phyloP scores from a whole-genome alignment of 208 protist species.

The Leishmania turanica region DNA sequence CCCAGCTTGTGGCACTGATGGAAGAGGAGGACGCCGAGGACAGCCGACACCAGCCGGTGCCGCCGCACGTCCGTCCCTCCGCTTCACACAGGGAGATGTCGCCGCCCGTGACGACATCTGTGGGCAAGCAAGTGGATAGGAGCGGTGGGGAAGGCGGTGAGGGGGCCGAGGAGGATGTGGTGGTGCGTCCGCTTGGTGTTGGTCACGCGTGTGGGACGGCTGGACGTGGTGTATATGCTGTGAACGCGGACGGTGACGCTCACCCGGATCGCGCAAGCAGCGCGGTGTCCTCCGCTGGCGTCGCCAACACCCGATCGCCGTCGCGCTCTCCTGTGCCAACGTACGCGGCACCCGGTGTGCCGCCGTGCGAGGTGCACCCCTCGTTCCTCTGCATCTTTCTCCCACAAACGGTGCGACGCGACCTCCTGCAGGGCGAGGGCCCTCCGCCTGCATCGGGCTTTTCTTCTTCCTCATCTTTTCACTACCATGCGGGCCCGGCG shows the following conservation, averaged over 20 bases:
- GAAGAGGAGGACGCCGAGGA: constrained; percentile 32
- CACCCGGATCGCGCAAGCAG: not conserved
- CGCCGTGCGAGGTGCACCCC: constrained; percentile 14
- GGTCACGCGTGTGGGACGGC: not conserved
- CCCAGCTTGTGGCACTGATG: constrained; percentile 31
- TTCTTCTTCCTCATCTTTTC: not conserved
- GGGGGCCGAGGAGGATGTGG: not conserved
- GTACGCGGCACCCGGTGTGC: not conserved
- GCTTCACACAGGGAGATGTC: not conserved
- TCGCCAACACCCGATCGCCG: not conserved
- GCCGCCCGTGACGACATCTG: not conserved
- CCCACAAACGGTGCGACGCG: constrained; percentile 12
- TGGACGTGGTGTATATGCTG: not conserved
- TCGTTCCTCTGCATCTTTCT: constrained; percentile 24
- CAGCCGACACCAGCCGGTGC: constrained; percentile 13
- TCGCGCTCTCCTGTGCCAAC: not conserved
- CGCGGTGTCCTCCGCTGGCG: not conserved
- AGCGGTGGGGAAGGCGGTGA: not conserved
- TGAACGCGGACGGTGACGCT: not conserved
- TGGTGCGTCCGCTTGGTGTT: not conserved
- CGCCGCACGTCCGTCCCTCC: not conserved
- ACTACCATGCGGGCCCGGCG: constrained; percentile 1
- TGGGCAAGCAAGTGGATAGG: not conserved
- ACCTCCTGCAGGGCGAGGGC: constrained; percentile 18
- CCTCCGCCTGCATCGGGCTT: not conserved